Conservation (phyloP, 2,329 filamentous ascomycete species). For the Arthrobotrys musiformis region DNA sequence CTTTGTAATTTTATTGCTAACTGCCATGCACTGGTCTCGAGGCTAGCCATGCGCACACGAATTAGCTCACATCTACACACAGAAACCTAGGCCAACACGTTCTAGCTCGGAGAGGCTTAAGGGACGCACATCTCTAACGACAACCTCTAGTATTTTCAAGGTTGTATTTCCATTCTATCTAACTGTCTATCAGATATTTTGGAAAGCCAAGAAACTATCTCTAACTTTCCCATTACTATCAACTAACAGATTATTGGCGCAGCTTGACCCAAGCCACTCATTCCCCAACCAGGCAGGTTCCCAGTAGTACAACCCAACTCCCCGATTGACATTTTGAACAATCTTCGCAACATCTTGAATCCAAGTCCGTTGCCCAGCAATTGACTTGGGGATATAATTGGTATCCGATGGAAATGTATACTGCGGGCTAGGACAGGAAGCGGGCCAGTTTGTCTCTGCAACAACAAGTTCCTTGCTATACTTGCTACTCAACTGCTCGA, state of each 20-base stretch:
- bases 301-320: conserved; percentile 76
- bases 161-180: not conserved
- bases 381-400: conserved; percentile 62
- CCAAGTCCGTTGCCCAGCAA: conserved; percentile 72
- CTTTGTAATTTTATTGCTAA: too few species aligned
- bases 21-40: too few species aligned
- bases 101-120: too few species aligned
- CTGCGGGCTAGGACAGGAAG: conserved; percentile 67
- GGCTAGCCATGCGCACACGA: too few species aligned
- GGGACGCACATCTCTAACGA: too few species aligned
- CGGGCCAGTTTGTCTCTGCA: conserved; percentile 77
- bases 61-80: too few species aligned
- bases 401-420: conserved; percentile 68
- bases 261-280: conserved; percentile 58
- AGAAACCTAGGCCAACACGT: too few species aligned
- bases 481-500: conserved; percentile 35
- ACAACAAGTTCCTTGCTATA: conserved; percentile 73
- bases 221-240: conserved; percentile 45
- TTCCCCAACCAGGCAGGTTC: conserved; percentile 78
- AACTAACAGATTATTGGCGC: conserved; percentile 44
- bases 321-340: conserved; percentile 66
- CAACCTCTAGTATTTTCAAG: not conserved
- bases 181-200: conserved; percentile 19
- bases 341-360: conserved; percentile 70
- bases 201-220: conserved; percentile 47